Conservation (phyloP, 305 asterid genomes). For the Salvia sclarea region DNA sequence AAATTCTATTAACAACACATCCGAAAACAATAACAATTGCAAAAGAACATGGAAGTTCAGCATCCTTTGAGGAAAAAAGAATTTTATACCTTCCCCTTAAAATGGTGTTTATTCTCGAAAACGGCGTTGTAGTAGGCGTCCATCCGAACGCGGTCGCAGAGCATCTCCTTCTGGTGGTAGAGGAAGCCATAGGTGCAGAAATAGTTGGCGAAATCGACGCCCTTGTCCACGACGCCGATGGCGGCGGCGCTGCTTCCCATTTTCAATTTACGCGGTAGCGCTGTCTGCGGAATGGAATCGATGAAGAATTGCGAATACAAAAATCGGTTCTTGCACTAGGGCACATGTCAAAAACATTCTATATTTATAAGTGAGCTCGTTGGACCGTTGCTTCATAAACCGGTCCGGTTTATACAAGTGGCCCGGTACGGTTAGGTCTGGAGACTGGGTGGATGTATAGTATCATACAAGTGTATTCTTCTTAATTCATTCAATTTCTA, state of each 20-base stretch:
- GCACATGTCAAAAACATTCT: slow-evolving; percentile 16
- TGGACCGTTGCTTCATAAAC: slow-evolving; percentile 30
- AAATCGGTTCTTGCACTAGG: slow-evolving; percentile 30
- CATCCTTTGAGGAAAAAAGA: not conserved
- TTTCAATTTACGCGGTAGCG: slow-evolving; percentile 16
- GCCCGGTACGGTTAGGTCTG: no score
- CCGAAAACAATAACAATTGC: not conserved
- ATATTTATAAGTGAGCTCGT: slow-evolving; percentile 13
- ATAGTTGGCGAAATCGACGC: slow-evolving; percentile 90
- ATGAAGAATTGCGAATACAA: not conserved
- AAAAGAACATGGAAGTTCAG: not conserved
- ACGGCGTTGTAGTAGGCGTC: slow-evolving; percentile 86
- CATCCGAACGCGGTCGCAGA: slow-evolving; percentile 95
- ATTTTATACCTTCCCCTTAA: slow-evolving; percentile 67
- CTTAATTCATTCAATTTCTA: no score
- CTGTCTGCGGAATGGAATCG: slow-evolving; percentile 6
- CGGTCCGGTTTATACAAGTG: not conserved
- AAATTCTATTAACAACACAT: not conserved
- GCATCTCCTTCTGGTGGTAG: slow-evolving; percentile 99
- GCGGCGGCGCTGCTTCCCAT: slow-evolving; percentile 76
- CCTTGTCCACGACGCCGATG: slow-evolving; percentile 73
- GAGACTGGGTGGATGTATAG: no score
- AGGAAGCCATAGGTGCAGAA: slow-evolving; percentile 93
- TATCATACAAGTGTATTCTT: no score
- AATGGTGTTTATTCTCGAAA: slow-evolving; percentile 80